phyloP scores from a whole-genome alignment of 768 basidiomycete genomes.

The Psilocybe tampanensis region DNA sequence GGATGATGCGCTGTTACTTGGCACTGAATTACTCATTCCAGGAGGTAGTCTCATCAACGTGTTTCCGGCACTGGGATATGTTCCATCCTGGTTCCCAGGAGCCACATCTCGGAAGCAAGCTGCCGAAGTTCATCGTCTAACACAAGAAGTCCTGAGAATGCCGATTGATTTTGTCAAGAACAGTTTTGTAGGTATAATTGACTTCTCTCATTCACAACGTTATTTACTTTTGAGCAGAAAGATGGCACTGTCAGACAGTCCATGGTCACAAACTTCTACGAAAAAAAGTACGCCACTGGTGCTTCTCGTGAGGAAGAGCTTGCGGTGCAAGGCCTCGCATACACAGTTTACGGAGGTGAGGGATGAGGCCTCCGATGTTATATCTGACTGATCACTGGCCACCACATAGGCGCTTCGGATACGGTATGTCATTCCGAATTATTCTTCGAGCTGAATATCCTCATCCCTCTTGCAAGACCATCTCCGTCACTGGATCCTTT shows the following conservation, averaged over 20 bases:
- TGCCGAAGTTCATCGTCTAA: not conserved
- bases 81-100: not conserved
- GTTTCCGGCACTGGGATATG: not conserved
- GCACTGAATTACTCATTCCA: not conserved
- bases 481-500: constrained; percentile 20
- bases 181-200: not conserved
- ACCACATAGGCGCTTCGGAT: constrained; percentile 12
- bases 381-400: too few relatives aligned
- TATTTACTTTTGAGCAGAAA: constrained; percentile 11
- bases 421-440: constrained; percentile 8
- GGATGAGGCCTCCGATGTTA: too few relatives aligned
- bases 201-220: too few relatives aligned
- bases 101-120: not conserved
- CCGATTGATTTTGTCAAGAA: constrained; percentile 7
- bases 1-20: not conserved
- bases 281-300: not conserved
- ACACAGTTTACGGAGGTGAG: constrained; percentile 17
- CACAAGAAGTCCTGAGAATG: constrained; percentile 2
- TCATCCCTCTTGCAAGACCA: constrained; percentile 4
- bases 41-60: not conserved
- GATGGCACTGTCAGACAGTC: constrained; percentile 11
- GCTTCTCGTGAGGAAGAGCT: constrained; percentile 7
- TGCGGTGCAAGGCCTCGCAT: constrained; percentile 8
- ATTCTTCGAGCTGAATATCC: not conserved
- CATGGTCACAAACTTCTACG: constrained; percentile 12